These are phyloP conservation scores for Panus rudis DNA, from an alignment of 768 basidiomycete genomes.

Conservation along the genomic window DNA sequence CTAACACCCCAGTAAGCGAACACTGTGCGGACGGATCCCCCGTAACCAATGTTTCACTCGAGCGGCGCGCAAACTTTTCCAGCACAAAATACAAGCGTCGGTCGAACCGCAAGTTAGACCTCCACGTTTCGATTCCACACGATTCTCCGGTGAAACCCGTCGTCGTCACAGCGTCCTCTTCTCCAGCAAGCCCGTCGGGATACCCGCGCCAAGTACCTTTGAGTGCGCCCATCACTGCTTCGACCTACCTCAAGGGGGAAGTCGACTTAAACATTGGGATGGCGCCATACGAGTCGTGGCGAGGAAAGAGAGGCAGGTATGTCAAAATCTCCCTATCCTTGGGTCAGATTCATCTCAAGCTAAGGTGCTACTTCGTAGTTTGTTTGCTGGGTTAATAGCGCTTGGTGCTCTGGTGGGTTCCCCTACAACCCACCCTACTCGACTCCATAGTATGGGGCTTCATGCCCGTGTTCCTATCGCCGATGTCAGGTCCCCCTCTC, in stretches of 20 bases:
- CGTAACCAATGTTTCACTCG: not conserved
- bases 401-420: conserved; percentile 15
- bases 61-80: not conserved
- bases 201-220: not conserved
- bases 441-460: conserved; percentile 4
- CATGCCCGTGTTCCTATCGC: no score
- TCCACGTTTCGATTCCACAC: not conserved
- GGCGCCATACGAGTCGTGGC: conserved; percentile 16
- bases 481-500: conserved; percentile 13
- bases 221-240: not conserved
- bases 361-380: conserved; percentile 2
- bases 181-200: not conserved
- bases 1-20: no score
- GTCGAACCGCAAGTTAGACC: not conserved
- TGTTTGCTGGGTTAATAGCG: conserved; percentile 15
- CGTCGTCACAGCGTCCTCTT: not conserved
- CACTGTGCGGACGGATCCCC: no score
- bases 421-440: conserved; percentile 10
- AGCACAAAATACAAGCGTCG: not conserved
- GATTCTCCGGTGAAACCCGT: not conserved
- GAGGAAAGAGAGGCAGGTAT: conserved; percentile 12
- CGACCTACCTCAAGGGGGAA: conserved; percentile 4
- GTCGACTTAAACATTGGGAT: conserved; percentile 13
- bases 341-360: not conserved
- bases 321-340: not conserved